These are phyloP conservation scores for Clarireedia homoeocarpa DNA, from an alignment of 2,329 filamentous ascomycete genomes.

Conservation along the genomic window DNA sequence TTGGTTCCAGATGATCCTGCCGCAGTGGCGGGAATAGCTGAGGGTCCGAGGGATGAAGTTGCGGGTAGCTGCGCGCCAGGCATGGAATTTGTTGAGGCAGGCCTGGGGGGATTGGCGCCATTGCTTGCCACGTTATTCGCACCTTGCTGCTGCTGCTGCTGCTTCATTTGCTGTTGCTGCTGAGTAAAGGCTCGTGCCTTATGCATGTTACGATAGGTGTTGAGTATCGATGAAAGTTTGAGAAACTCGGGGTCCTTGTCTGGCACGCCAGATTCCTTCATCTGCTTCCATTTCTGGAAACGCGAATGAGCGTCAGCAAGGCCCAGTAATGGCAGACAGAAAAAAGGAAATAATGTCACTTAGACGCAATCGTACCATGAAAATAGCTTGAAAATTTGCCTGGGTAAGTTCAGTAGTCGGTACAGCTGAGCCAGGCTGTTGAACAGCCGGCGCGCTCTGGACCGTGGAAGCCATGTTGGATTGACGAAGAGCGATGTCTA, in stretches of 20 bases:
- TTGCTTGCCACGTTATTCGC: constrained; percentile 46
- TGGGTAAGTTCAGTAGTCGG: constrained; percentile 52
- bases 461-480: constrained; percentile 66
- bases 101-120: constrained; percentile 45
- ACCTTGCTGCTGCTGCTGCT: constrained; percentile 45
- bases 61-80: constrained; percentile 17
- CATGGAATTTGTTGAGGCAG: constrained; percentile 28
- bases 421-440: constrained; percentile 51
- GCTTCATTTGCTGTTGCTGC: constrained; percentile 30
- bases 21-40: constrained; percentile 23
- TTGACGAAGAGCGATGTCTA: constrained; percentile 2
- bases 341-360: neutral
- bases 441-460: constrained; percentile 62
- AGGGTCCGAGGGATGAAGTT: constrained; percentile 24
- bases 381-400: constrained; percentile 66
- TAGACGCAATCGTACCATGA: constrained; percentile 37
- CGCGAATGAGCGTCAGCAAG: constrained; percentile 22
- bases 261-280: constrained; percentile 79
- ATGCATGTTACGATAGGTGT: constrained; percentile 55
- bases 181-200: constrained; percentile 23
- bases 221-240: constrained; percentile 70
- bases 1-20: constrained; percentile 17
- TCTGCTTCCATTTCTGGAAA: constrained; percentile 72
- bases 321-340: neutral
- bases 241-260: constrained; percentile 80